A percentile compares a stretch with the other conserved stretches of the same genome.
Conservation (phyloP, 495 filamentous ascomycete species). For the Aspergillus baeticus region DNA sequence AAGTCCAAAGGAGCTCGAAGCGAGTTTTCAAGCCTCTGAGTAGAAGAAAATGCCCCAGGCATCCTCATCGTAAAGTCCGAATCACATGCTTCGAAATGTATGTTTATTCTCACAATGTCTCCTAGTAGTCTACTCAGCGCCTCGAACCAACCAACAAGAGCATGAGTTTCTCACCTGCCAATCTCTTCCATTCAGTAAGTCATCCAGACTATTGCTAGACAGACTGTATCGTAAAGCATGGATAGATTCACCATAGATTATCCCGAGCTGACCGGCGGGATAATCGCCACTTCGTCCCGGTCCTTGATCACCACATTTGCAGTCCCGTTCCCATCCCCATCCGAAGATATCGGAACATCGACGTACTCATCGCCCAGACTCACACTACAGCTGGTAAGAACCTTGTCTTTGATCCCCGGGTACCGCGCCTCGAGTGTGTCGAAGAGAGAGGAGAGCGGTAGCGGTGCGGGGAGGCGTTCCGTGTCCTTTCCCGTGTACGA, state of each 20-base stretch:
- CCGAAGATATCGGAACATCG: constrained; percentile 55
- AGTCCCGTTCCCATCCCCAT: constrained; percentile 2
- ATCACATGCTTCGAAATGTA: no score
- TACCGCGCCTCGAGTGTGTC: constrained; percentile 71
- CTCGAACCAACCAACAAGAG: no score
- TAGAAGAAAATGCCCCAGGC: no score
- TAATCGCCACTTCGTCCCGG: constrained; percentile 91
- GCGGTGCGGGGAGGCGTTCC: constrained; percentile 71
- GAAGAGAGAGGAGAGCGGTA: constrained; percentile 66
- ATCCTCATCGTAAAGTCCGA: no score
- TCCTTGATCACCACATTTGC: constrained; percentile 55
- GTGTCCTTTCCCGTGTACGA: constrained; percentile 69
- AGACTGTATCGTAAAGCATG: no score
- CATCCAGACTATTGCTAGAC: no score
- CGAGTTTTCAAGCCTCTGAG: no score
- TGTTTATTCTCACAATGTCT: no score
- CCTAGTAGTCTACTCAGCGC: no score
- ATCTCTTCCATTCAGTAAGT: no score
- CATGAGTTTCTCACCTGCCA: no score
- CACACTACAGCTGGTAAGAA: constrained; percentile 74
- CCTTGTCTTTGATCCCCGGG: constrained; percentile 70
- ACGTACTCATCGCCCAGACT: constrained; percentile 90
- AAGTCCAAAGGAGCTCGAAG: no score
- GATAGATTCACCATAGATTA: constrained; percentile 14
- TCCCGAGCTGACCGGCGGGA: constrained; percentile 86